Evolutionary conservation across 176 grass and related monocot genomes (phyloP).

Genomic region (Microstegium vimineum): DNA sequence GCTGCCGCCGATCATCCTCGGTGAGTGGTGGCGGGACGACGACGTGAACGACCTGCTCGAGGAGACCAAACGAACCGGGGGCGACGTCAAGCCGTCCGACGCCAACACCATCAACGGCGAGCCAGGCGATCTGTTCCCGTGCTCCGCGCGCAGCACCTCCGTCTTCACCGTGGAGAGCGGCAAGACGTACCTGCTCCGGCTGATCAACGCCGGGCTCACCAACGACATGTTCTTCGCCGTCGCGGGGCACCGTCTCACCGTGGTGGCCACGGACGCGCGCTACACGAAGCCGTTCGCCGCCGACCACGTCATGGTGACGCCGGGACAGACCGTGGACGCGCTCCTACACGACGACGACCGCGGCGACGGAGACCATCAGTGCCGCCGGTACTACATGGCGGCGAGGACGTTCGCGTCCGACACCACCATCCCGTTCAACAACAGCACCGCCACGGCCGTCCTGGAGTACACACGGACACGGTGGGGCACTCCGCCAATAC

Average conservation of each 20-base stretch:
- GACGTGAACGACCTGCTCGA: neutral
- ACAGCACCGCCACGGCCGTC: slow-evolving; percentile 35
- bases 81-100: slow-evolving; percentile 18
- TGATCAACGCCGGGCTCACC: slow-evolving; percentile 59
- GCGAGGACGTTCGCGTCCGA: neutral
- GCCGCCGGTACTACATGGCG: slow-evolving; percentile 39
- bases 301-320: slow-evolving; percentile 13
- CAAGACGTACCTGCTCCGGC: slow-evolving; percentile 56
- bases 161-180: slow-evolving; percentile 32
- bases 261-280: slow-evolving; percentile 23
- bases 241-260: slow-evolving; percentile 45
- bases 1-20: slow-evolving; percentile 47
- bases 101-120: slow-evolving; percentile 58
- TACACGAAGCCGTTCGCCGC: neutral
- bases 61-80: neutral
- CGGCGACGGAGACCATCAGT: neutral
- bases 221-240: slow-evolving; percentile 54
- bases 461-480: slow-evolving; percentile 20
- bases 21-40: slow-evolving; percentile 34
- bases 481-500: neutral
- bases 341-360: slow-evolving; percentile 14
- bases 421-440: neutral
- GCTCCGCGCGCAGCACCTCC: neutral
- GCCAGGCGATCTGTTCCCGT: slow-evolving; percentile 15
- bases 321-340: slow-evolving; percentile 36